A percentile compares a stretch with the other conserved stretches of the same genome.
phyloP scores from a whole-genome alignment of 2,329 filamentous ascomycete genomes.

The Dendrostoma leiphaemia region DNA sequence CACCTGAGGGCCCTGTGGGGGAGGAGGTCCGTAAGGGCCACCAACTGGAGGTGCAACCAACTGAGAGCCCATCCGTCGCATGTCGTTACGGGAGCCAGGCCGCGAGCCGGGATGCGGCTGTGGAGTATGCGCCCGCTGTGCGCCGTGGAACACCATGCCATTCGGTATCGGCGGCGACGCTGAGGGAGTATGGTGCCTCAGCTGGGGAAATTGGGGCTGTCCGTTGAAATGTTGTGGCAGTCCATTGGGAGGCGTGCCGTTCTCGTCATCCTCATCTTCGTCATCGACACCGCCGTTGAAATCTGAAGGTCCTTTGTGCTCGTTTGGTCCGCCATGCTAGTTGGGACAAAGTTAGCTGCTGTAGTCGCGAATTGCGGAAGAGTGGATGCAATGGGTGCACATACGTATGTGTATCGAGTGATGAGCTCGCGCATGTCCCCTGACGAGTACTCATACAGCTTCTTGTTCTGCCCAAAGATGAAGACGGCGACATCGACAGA shows the following conservation, averaged over 20 bases:
- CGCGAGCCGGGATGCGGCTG: conserved; percentile 74
- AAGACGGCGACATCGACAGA: conserved; percentile 98
- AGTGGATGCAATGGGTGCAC: conserved; percentile 34
- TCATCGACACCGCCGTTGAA: conserved; percentile 88
- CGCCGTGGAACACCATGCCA: conserved; percentile 60
- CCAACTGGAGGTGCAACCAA: conserved; percentile 64
- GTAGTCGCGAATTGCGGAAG: conserved; percentile 19
- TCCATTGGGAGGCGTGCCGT: conserved; percentile 70
- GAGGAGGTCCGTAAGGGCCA: conserved; percentile 48
- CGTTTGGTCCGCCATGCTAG: conserved; percentile 88
- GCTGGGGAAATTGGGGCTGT: conserved; percentile 71
- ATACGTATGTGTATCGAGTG: conserved; percentile 83
- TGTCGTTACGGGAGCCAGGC: conserved; percentile 76
- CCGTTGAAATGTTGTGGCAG: conserved; percentile 70
- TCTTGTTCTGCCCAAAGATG: conserved; percentile 98
- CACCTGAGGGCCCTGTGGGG: conserved; percentile 29
- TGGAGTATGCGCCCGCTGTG: conserved; percentile 73
- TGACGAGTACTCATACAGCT: conserved; percentile 97
- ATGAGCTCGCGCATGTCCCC: conserved; percentile 90
- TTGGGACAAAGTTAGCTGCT: background rate
- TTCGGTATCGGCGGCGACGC: conserved; percentile 86
- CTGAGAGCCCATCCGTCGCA: conserved; percentile 72
- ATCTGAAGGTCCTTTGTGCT: conserved; percentile 93
- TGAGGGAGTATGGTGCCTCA: conserved; percentile 79
- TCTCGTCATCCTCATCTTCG: conserved; percentile 76